Percentiles rank a stretch among this genome's conserved stretches.
Conservation (phyloP, 768 basidiomycete genomes). For the Lactarius hatsudake region DNA sequence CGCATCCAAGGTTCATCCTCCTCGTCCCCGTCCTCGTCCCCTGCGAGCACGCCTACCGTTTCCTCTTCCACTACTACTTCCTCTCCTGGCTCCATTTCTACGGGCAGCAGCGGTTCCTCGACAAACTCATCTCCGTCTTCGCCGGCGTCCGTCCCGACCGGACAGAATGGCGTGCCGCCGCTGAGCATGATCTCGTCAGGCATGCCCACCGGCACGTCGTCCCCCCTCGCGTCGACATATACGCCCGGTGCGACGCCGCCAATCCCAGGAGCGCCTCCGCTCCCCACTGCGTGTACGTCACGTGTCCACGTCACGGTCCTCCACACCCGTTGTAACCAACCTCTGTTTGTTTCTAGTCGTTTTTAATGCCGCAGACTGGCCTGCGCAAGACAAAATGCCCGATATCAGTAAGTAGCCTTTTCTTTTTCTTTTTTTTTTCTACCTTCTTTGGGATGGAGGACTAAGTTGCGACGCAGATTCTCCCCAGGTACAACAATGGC, state of each 20-base stretch:
- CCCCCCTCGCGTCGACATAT: conserved; percentile 51
- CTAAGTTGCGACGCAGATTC: conserved; percentile 40
- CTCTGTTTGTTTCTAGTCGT: conserved; percentile 39
- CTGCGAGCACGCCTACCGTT: not conserved
- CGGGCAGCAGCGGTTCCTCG: not conserved
- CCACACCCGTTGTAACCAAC: not conserved
- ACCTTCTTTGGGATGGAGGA: not conserved
- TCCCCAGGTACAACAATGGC: conserved; percentile 65
- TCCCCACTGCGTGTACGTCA: conserved; percentile 62
- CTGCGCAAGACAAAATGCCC: conserved; percentile 57
- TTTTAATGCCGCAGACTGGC: conserved; percentile 53
- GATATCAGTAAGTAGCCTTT: conserved; percentile 46
- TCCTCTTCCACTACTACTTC: not conserved
- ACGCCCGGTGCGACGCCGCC: conserved; percentile 60
- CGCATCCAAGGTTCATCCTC: not conserved
- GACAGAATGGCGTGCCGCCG: conserved; percentile 45
- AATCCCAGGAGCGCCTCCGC: conserved; percentile 58
- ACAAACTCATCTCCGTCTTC: not conserved
- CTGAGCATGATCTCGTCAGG: conserved; percentile 58
- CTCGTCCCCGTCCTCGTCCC: not conserved
- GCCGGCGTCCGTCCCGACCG: not conserved
- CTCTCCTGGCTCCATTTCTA: not conserved
- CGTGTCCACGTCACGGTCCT: conserved; percentile 1
- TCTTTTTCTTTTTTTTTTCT: not conserved
- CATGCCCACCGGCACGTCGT: conserved; percentile 54